Conservation (phyloP, 2,329 filamentous ascomycete genomes). For the Fusarium sp. region DNA sequence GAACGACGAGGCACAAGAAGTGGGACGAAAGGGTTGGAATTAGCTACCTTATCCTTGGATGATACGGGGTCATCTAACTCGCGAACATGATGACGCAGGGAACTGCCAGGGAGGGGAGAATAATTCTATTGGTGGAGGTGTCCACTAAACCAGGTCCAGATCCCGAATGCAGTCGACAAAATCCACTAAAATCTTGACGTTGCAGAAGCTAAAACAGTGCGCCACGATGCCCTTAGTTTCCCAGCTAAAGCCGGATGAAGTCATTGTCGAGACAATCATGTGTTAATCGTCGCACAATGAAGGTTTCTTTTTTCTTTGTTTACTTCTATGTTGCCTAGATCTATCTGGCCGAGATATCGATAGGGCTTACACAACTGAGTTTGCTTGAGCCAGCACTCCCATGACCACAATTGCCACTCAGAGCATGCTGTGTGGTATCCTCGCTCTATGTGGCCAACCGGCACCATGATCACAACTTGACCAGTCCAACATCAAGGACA, state of each 20-base stretch:
- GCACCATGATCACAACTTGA: conserved; percentile 53
- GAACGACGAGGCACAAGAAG: conserved; percentile 22
- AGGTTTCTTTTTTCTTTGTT: background rate
- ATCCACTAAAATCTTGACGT: conserved; percentile 13
- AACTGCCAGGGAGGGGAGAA: conserved; percentile 1
- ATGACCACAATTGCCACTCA: background rate
- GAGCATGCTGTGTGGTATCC: background rate
- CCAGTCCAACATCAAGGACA: conserved; percentile 66
- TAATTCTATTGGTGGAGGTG: conserved; percentile 11
- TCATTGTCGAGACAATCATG: conserved; percentile 20
- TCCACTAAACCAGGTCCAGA: conserved; percentile 23
- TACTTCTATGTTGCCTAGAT: background rate
- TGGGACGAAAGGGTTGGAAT: conserved; percentile 28
- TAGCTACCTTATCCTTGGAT: conserved; percentile 24
- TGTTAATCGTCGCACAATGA: background rate
- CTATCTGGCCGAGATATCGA: too few relatives aligned
- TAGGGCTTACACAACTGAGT: too few relatives aligned
- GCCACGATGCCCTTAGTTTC: conserved; percentile 15
- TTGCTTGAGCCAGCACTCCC: background rate
- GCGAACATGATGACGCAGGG: conserved; percentile 35
- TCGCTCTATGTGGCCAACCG: too few relatives aligned
- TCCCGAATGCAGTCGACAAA: conserved; percentile 22
- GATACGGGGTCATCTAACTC: conserved; percentile 7
- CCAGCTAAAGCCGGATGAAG: conserved; percentile 26
- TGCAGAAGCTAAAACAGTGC: conserved; percentile 16